Conservation (phyloP, 108 stramenopile genomes). For the Nitzschia sp. region DNA sequence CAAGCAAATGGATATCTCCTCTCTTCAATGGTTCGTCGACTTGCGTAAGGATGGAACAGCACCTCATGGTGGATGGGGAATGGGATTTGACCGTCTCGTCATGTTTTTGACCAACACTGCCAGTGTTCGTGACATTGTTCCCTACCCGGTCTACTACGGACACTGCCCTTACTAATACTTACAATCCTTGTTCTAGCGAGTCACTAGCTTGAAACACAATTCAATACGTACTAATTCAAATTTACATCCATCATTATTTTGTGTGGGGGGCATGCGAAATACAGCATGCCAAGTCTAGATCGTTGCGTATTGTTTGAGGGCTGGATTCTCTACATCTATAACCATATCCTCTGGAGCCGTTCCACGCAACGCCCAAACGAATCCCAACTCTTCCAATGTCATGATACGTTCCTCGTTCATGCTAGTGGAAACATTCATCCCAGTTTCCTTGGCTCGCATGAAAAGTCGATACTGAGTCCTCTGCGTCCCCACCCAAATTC, state of each 20-base stretch:
- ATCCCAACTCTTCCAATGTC: conserved; percentile 38
- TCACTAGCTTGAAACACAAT: background rate
- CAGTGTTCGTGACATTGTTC: conserved; percentile 94
- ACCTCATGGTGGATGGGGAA: conserved; percentile 94
- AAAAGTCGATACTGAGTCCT: conserved; percentile 40
- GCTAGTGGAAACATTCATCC: conserved; percentile 2
- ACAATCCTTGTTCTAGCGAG: background rate
- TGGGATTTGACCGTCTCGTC: conserved; percentile 93
- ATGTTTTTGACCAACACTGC: conserved; percentile 84
- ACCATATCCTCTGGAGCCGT: background rate
- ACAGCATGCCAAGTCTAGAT: no score
- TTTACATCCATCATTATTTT: no score
- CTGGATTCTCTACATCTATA: background rate
- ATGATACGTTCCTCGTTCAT: conserved; percentile 44
- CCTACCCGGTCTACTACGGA: conserved; percentile 91
- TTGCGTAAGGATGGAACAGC: conserved; percentile 87
- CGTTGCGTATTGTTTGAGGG: no score
- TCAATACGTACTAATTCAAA: no score
- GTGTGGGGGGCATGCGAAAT: no score
- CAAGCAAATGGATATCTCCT: conserved; percentile 67
- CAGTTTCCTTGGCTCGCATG: conserved; percentile 33
- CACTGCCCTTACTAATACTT: conserved; percentile 86
- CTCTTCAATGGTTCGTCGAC: conserved; percentile 90
- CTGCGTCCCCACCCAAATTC: conserved; percentile 47
- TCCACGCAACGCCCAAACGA: conserved; percentile 48